Evolutionary conservation across 2,329 filamentous ascomycete species (phyloP).

Genomic region (Helotiales sp.): DNA sequence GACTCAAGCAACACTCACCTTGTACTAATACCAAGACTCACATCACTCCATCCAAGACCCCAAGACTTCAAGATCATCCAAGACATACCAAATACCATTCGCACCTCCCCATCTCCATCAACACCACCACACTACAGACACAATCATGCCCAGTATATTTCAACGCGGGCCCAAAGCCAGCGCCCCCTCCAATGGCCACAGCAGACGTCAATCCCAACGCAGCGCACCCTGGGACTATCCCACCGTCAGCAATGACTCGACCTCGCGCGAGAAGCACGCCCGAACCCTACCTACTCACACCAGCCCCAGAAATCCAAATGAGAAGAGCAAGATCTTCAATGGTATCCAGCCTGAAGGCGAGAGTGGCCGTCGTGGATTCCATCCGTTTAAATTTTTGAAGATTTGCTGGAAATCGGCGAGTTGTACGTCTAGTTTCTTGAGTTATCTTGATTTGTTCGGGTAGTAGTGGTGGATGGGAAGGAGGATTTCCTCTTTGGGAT

Average conservation of each 20-base stretch:
- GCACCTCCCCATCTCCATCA: not conserved
- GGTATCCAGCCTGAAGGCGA: slow-evolving; percentile 60
- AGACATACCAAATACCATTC: not conserved
- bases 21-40: slow-evolving; percentile 2
- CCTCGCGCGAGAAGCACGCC: slow-evolving; percentile 10
- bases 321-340: slow-evolving; percentile 40
- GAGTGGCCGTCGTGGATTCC: slow-evolving; percentile 68
- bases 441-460: too few species aligned
- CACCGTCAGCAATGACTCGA: slow-evolving; percentile 9
- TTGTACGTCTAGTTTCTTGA: slow-evolving; percentile 33
- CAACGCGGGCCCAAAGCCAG: slow-evolving; percentile 2
- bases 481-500: not conserved
- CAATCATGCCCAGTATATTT: slow-evolving; percentile 12
- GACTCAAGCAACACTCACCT: not conserved
- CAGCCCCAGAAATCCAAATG: slow-evolving; percentile 21
- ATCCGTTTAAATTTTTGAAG: slow-evolving; percentile 66
- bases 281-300: slow-evolving; percentile 11
- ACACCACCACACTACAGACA: not conserved
- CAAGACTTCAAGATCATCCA: not conserved
- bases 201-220: slow-evolving; percentile 5
- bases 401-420: slow-evolving; percentile 70
- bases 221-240: slow-evolving; percentile 16
- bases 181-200: not conserved
- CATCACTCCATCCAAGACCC: not conserved
- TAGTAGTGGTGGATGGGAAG: too few species aligned